Base-by-base conservation (phyloP, 2,329 filamentous ascomycete genomes). In the Kalmusia sp. region DNA sequence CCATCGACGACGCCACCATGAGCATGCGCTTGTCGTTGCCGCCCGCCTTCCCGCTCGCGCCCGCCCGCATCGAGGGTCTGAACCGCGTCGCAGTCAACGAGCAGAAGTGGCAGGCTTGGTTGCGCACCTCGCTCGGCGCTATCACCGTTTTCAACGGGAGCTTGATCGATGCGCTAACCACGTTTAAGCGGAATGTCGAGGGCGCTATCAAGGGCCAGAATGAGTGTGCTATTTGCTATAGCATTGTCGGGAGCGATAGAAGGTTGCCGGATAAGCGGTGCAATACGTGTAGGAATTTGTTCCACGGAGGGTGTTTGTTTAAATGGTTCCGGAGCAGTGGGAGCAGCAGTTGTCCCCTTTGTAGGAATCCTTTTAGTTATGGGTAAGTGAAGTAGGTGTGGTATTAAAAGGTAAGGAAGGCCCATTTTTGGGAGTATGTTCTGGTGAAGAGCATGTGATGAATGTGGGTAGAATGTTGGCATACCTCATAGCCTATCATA, bases 261-360 rank as follows among this genome's bases (percentile, higher is more conserved):
- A 89, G 90, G 74, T 86, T 96, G 73, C 95, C 95, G 0, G 93
- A 95, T 73, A 98, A 98, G 82, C 83, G 86, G 49, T 99, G 95
- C 74, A 82, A 84, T 40, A 98, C 93, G 1, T 99, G 95, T 82
- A 93, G 92, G 80, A 93, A 99, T 76, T 79, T 90, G 48, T 99
- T 98, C 80, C 95, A 99, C 76, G 84, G 88, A 1, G 85, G 85
- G 2, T 99, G 95, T 77, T 76, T 99, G 76, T 96, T 92, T 79
- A 93, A 93, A 77, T 99, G 95, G 95, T 98, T 99, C 80, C 90
- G 91, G 81, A 93, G 84, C 65, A 96, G 92, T 72, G 96, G 91
- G 74, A 88, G 91, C 68, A 95, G 90, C 67, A 93, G 89, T 43
- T 99, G 95, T 75, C 95, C 95, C 41, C 79, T 99, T 59, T 99